Evolutionary conservation across 805 yeast genomes (phyloP).

Genomic region (Cyberlindnera mississippiensis): DNA sequence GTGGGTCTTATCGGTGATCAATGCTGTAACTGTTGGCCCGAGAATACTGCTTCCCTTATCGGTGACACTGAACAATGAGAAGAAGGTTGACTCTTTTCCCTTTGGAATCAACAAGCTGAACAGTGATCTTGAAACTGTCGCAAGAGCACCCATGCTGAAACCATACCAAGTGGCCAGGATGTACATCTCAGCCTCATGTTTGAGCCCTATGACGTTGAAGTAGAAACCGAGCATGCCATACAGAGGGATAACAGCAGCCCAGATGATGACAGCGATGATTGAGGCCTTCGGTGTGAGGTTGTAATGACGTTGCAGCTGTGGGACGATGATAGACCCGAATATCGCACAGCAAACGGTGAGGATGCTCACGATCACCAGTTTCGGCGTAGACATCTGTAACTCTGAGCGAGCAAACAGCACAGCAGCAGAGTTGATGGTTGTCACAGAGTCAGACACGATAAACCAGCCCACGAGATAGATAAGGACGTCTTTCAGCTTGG

Average conservation of each 20-base stretch:
- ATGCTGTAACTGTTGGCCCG: constrained; percentile 71
- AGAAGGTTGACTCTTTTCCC: constrained; percentile 73
- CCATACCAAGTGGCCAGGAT: constrained; percentile 73
- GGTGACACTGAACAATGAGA: constrained; percentile 71
- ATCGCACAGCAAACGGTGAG: constrained; percentile 66
- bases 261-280: constrained; percentile 48
- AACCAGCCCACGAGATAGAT: constrained; percentile 72
- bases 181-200: constrained; percentile 64
- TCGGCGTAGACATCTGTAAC: constrained; percentile 62
- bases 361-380: constrained; percentile 61
- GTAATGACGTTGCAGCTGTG: constrained; percentile 37
- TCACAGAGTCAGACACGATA: constrained; percentile 66
- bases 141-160: constrained; percentile 65
- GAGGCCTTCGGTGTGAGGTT: constrained; percentile 43
- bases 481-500: constrained; percentile 58
- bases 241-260: constrained; percentile 65
- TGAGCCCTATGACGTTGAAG: constrained; percentile 51
- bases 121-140: constrained; percentile 64
- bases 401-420: constrained; percentile 71
- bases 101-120: constrained; percentile 66
- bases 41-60: constrained; percentile 76
- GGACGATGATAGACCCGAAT: constrained; percentile 57
- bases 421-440: constrained; percentile 79
- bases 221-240: constrained; percentile 70
- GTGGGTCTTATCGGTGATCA: constrained; percentile 69